These are phyloP conservation scores for Botryotinia convoluta DNA, from an alignment of 2,329 filamentous ascomycete genomes.

Conservation along the genomic window DNA sequence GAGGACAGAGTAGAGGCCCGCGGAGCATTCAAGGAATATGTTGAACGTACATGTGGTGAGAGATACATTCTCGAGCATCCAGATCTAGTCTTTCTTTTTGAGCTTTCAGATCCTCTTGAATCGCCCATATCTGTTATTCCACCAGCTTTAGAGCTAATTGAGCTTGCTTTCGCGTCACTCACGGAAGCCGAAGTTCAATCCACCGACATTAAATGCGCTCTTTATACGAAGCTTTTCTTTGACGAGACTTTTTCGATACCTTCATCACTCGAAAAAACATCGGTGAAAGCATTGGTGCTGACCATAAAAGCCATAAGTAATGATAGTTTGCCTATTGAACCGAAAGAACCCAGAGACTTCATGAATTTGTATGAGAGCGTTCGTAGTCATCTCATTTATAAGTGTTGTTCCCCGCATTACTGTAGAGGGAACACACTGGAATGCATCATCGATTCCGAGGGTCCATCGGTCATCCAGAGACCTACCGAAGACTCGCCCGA, in stretches of 20 bases:
- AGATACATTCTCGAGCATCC: not conserved
- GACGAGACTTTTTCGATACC: not conserved
- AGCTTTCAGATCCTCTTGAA: not conserved
- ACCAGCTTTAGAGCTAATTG: not conserved
- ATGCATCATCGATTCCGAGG: not conserved
- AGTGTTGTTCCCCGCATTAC: not conserved
- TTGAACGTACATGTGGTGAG: not conserved
- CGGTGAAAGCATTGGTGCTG: not conserved
- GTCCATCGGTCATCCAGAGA: not conserved
- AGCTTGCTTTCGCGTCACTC: not conserved
- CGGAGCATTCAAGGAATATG: not conserved
- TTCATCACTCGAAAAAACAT: not conserved
- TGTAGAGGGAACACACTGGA: not conserved
- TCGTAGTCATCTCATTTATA: not conserved
- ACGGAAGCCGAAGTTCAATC: not conserved
- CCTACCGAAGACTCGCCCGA: not conserved
- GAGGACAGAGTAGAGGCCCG: not conserved
- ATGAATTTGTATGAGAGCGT: not conserved
- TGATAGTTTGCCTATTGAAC: not conserved
- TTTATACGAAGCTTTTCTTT: not conserved
- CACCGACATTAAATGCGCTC: not conserved
- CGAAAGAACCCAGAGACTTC: not conserved
- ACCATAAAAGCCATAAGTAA: not conserved
- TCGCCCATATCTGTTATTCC: not conserved
- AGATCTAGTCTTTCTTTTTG: not conserved